These are phyloP conservation scores for Monascus purpureus DNA, from an alignment of 495 filamentous ascomycete genomes.

Conservation along the genomic window DNA sequence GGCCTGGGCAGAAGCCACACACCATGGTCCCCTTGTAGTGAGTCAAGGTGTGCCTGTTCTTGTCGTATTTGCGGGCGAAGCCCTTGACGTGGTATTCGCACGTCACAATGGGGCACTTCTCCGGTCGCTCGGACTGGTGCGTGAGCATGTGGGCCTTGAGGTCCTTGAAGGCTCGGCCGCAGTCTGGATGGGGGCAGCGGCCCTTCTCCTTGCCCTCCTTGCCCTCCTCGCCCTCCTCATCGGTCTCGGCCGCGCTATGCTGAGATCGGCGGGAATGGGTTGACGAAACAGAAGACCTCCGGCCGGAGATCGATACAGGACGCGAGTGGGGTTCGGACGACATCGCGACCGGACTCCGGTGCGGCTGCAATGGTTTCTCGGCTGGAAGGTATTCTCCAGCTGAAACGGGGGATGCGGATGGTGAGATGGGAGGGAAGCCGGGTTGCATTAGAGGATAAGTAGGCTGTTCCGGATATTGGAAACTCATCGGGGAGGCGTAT, in stretches of 20 bases:
- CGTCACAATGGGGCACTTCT: constrained; percentile 88
- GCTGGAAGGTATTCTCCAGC: constrained; percentile 14
- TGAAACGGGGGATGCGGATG: constrained; percentile 17
- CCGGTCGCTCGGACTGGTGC: constrained; percentile 82
- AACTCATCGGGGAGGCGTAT: constrained; percentile 15
- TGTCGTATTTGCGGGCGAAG: constrained; percentile 96
- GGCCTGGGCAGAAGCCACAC: constrained; percentile 91
- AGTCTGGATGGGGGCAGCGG: constrained; percentile 71
- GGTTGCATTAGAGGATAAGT: constrained; percentile 12
- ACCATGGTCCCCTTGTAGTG: constrained; percentile 99
- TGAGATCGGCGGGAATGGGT: constrained; percentile 40
- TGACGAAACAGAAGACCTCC: constrained; percentile 42
- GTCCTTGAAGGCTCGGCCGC: constrained; percentile 85
- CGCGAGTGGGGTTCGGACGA: constrained; percentile 21
- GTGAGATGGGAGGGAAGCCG: constrained; percentile 20
- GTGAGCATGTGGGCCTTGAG: constrained; percentile 93
- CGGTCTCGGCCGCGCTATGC: constrained; percentile 37
- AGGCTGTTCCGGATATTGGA: constrained; percentile 21
- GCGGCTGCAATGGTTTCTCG: constrained; percentile 15
- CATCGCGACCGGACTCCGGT: constrained; percentile 11
- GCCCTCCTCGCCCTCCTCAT: constrained; percentile 44
- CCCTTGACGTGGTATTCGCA: constrained; percentile 95
- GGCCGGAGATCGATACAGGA: constrained; percentile 24
- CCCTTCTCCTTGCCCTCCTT: constrained; percentile 51
- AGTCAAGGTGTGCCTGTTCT: constrained; percentile 94